phyloP scores from a whole-genome alignment of 148 eudicot species.

The Pharnaceum exiguum region DNA sequence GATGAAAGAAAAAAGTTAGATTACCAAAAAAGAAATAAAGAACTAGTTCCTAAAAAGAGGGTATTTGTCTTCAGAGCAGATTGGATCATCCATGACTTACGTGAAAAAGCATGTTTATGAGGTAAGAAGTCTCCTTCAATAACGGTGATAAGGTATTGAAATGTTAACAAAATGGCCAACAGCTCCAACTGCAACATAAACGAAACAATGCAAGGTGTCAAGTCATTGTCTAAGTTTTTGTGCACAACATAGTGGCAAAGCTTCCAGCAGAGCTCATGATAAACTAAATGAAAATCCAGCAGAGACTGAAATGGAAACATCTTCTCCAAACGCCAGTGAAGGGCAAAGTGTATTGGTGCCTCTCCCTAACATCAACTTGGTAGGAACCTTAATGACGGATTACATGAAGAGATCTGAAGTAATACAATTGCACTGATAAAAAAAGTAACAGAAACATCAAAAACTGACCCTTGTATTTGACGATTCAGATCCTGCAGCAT shows the following conservation, averaged over 20 bases:
- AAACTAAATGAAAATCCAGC: too few species aligned
- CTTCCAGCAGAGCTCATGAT: too few species aligned
- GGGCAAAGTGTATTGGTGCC: too few species aligned
- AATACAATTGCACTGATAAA: background rate
- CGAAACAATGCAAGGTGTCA: conserved; percentile 2
- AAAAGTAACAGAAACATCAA: background rate
- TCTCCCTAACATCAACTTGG: too few species aligned
- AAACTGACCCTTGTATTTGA: conserved; percentile 36
- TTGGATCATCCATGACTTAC: conserved; percentile 23
- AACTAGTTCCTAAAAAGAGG: background rate
- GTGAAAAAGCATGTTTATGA: conserved; percentile 47
- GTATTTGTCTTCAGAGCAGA: background rate
- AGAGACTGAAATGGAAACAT: too few species aligned
- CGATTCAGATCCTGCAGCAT: conserved; percentile 26
- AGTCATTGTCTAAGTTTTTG: too few species aligned
- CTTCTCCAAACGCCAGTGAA: too few species aligned
- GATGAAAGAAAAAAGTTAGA: conserved; percentile 13
- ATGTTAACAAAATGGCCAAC: conserved; percentile 54
- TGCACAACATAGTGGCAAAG: too few species aligned
- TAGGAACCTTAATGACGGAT: background rate
- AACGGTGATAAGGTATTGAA: conserved; percentile 63
- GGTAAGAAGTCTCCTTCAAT: conserved; percentile 73
- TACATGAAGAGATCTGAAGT: background rate
- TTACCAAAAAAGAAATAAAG: conserved; percentile 6
- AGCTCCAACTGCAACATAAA: conserved; percentile 39